phyloP scores from a whole-genome alignment of 768 basidiomycete species.

The Imleria badia region DNA sequence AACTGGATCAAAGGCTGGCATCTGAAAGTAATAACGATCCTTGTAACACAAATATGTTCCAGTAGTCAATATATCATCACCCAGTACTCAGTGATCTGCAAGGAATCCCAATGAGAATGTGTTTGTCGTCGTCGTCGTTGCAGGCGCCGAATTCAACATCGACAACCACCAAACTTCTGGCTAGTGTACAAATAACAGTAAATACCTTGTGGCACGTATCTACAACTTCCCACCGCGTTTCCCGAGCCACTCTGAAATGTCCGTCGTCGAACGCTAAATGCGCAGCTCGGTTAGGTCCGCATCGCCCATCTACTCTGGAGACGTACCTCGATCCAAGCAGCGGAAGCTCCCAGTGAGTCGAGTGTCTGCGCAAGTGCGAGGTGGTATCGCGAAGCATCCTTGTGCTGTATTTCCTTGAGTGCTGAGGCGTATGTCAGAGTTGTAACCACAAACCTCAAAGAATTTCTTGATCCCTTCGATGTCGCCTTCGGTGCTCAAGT shows the following conservation, averaged over 20 bases:
- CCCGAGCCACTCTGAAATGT: slow-evolving; percentile 55
- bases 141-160: neutral
- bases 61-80: slow-evolving; percentile 16
- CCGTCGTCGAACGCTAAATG: slow-evolving; percentile 54
- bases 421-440: neutral
- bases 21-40: slow-evolving; percentile 2
- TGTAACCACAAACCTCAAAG: slow-evolving; percentile 59
- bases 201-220: neutral
- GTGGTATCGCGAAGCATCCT: slow-evolving; percentile 68
- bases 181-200: slow-evolving; percentile 2
- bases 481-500: slow-evolving; percentile 69
- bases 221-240: neutral
- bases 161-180: neutral
- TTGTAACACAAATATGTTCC: neutral
- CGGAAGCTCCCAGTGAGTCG: slow-evolving; percentile 63
- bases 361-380: slow-evolving; percentile 63
- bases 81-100: slow-evolving; percentile 1
- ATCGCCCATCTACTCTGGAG: neutral
- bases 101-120: neutral
- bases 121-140: slow-evolving; percentile 15
- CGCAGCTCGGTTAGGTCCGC: neutral
- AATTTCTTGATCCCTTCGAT: slow-evolving; percentile 59
- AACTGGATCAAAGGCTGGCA: slow-evolving; percentile 75
- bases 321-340: slow-evolving; percentile 61
- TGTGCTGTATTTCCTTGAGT: slow-evolving; percentile 41